Base-by-base conservation (phyloP, 352 stramenopile species). In the Globisporangium spiculum region DNA sequence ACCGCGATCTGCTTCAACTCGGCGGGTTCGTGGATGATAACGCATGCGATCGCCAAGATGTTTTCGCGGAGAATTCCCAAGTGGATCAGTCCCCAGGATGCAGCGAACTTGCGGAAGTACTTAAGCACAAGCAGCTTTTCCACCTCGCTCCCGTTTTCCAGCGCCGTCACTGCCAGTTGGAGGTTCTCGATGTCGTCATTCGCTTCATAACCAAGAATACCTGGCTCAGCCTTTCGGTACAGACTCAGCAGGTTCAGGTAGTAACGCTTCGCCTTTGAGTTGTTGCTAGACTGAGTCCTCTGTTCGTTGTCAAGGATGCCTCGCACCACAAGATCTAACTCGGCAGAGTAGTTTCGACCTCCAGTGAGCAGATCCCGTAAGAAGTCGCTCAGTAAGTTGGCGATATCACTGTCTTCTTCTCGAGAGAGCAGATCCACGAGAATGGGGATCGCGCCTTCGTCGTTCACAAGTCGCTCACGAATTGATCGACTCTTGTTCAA, bases 401-500 rank as follows among this genome's bases (percentile, higher is more conserved):
- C 48, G 22, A 66, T n/a, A 8, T 16, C 36, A n/a, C 4, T 58
- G 10, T 66, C 61, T 0, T n/a, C 20, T 58, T 66, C 61, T 5
- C 26, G 50, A 8, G 48, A 41, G 34, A 66, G 61, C 22, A 59
- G 20, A 3, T 57, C 20, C 5, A 53, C 61, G 3, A 66, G 61
- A 24, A 10, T 16, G 3, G 61, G 61, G 61, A 66, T 60, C 34
- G 30, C 61, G 20, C 27, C 20, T 4, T 53, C 46, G n/a, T 52
- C 48, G 27, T 58, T 66, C 32, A 66, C 61, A 1, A 66, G 61
- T 4, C 12, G 10, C 12, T 24, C 24, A 24, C 61, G 61, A n/a
- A 66, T 59, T 32, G 48, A 50, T 14, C 9, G 46, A 34, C 18
- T 52, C 34, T 66, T 58, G 52, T 66, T 66, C n/a, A 66, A 32